Evolutionary conservation across 257 asterid genomes (phyloP).

Genomic region (Ilex asprella): DNA sequence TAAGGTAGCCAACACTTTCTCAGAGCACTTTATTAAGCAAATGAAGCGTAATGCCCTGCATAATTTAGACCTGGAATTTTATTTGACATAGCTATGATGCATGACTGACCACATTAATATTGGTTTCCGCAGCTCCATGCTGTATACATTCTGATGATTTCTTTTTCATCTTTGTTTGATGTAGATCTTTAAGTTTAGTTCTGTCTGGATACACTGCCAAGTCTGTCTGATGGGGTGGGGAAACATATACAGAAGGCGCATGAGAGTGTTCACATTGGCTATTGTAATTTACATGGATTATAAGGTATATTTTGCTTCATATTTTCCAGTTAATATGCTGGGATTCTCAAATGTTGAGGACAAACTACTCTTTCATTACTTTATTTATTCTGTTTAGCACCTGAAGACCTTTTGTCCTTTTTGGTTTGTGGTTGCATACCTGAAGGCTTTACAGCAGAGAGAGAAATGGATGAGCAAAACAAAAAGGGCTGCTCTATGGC

Average conservation of each 20-base stretch:
- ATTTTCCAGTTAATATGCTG: conserved; percentile 10
- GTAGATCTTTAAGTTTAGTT: conserved; percentile 15
- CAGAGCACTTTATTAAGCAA: too few relatives aligned
- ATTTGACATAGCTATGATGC: too few relatives aligned
- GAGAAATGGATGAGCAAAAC: conserved; percentile 72
- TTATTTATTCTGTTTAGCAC: conserved; percentile 5
- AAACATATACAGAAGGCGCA: conserved; percentile 75
- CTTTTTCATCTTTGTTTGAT: neutral
- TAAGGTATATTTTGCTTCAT: conserved; percentile 49
- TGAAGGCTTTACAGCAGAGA: conserved; percentile 71
- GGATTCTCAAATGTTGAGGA: conserved; percentile 5
- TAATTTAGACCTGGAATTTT: too few relatives aligned
- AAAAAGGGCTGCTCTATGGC: conserved; percentile 71
- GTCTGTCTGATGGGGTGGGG: conserved; percentile 74
- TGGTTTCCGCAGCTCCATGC: too few relatives aligned
- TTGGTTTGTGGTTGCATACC: conserved; percentile 14
- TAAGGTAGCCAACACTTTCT: too few relatives aligned
- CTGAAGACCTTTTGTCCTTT: conserved; percentile 10
- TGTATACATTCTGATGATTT: conserved; percentile 11
- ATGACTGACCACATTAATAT: too few relatives aligned
- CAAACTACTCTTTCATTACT: conserved; percentile 7
- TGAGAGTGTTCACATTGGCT: conserved; percentile 78
- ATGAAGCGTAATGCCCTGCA: too few relatives aligned
- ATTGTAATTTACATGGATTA: conserved; percentile 79
- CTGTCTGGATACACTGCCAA: conserved; percentile 16